Percentiles rank a stretch among this genome's conserved stretches.
phyloP scores from a whole-genome alignment of 75 land plant species.

The Chamaecyparis obtusa region DNA sequence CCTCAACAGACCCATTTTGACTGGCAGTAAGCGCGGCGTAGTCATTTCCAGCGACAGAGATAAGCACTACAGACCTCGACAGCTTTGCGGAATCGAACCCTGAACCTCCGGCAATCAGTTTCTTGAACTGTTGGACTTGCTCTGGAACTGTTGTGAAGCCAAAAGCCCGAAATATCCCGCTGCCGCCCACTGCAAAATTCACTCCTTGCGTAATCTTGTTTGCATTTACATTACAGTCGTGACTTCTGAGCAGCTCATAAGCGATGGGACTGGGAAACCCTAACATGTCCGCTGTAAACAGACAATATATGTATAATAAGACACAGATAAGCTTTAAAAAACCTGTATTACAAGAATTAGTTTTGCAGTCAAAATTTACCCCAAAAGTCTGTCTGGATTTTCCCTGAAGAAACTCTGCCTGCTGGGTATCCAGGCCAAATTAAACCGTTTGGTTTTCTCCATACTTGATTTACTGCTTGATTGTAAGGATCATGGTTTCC shows the following conservation, averaged over 20 bases:
- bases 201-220: constrained; percentile 13
- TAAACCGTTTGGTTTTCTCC: constrained; percentile 24
- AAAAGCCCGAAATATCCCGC: constrained; percentile 21
- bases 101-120: not conserved
- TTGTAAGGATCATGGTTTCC: constrained; percentile 21
- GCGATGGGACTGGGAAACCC: constrained; percentile 19
- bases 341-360: not conserved
- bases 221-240: not conserved
- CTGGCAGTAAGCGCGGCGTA: not conserved
- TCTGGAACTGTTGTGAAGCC: constrained; percentile 10
- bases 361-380: not conserved
- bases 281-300: constrained; percentile 22
- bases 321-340: not conserved
- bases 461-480: not conserved
- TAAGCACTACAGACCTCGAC: constrained; percentile 17
- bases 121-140: constrained; percentile 17
- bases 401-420: constrained; percentile 31
- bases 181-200: constrained; percentile 28
- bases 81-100: not conserved
- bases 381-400: constrained; percentile 26
- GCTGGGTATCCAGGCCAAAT: constrained; percentile 27
- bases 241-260: constrained; percentile 1
- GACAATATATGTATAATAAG: not conserved
- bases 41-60: constrained; percentile 21
- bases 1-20: not conserved